A percentile compares a stretch with the other conserved stretches of the same genome.
Conservation (phyloP, 306 rosid species). For the Alnus rubra region DNA sequence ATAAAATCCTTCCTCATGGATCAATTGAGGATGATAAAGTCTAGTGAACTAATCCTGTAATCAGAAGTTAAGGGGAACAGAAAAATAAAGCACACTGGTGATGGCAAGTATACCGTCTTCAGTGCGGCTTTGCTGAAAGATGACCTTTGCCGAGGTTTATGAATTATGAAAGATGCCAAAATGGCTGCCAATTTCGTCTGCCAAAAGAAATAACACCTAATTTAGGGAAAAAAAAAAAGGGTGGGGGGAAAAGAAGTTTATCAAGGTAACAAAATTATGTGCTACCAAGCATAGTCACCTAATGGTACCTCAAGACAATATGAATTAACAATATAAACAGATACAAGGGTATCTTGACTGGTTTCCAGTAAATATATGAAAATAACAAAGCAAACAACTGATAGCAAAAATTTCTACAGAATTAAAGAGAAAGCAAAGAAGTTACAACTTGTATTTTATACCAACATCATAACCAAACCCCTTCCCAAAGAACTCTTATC, state of each 20-base stretch:
- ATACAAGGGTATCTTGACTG: not conserved
- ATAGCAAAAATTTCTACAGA: not conserved
- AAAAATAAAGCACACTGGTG: not conserved
- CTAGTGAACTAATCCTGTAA: not conserved
- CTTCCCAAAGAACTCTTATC: not conserved
- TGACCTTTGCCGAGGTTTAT: conserved; percentile 70
- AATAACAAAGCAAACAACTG: not conserved
- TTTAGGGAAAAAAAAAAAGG: not conserved
- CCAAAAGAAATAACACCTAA: conserved; percentile 22
- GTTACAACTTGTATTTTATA: not conserved
- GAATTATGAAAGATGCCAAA: conserved; percentile 88
- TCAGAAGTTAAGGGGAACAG: too few species aligned
- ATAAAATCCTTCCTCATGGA: not conserved
- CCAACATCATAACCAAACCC: not conserved
- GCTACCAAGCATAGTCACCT: not conserved
- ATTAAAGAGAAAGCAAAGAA: not conserved
- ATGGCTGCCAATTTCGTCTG: conserved; percentile 87
- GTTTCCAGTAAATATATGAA: not conserved
- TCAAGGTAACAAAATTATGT: not conserved
- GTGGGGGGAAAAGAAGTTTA: not conserved
- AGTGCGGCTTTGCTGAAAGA: conserved; percentile 75
- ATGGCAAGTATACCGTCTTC: conserved; percentile 62
- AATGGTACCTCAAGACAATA: not conserved
- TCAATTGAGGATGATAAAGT: not conserved
- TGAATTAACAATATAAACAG: not conserved